phyloP scores from a whole-genome alignment of 129 eudicot genomes.

The Flaveria brownii region DNA sequence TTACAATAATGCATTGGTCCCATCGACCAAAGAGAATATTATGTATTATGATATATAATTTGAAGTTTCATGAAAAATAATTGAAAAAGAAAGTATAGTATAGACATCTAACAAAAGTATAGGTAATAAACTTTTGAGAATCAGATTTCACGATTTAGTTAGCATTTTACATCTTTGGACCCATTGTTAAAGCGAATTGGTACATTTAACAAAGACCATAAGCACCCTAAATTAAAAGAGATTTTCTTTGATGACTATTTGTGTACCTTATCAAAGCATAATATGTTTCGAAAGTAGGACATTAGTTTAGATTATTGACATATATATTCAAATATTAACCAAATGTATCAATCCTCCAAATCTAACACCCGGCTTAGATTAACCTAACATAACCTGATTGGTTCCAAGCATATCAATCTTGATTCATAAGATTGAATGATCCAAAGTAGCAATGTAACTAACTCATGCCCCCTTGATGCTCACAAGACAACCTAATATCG shows the following conservation, averaged over 20 bases:
- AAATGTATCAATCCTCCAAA: background rate
- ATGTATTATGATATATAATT: background rate
- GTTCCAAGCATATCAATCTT: background rate
- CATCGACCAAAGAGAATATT: too few relatives aligned
- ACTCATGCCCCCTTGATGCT: constrained; percentile 16
- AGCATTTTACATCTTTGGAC: too few relatives aligned
- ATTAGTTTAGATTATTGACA: background rate
- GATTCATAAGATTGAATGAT: constrained; percentile 3
- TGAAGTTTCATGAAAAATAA: background rate
- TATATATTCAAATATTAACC: background rate
- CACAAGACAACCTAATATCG: background rate
- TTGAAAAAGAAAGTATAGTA: too few relatives aligned
- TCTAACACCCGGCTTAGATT: background rate
- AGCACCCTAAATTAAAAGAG: too few relatives aligned
- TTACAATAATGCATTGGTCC: too few relatives aligned
- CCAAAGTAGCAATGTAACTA: constrained; percentile 10
- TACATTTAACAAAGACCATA: too few relatives aligned
- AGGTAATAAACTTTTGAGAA: too few relatives aligned
- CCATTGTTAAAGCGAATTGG: too few relatives aligned
- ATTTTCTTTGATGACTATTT: too few relatives aligned
- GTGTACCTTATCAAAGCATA: too few relatives aligned
- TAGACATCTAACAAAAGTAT: too few relatives aligned
- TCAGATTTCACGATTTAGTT: background rate
- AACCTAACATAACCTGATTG: background rate
- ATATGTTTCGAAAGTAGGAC: background rate